Conservation (phyloP, 495 filamentous ascomycete genomes). For the Lophiotrema nucula region DNA sequence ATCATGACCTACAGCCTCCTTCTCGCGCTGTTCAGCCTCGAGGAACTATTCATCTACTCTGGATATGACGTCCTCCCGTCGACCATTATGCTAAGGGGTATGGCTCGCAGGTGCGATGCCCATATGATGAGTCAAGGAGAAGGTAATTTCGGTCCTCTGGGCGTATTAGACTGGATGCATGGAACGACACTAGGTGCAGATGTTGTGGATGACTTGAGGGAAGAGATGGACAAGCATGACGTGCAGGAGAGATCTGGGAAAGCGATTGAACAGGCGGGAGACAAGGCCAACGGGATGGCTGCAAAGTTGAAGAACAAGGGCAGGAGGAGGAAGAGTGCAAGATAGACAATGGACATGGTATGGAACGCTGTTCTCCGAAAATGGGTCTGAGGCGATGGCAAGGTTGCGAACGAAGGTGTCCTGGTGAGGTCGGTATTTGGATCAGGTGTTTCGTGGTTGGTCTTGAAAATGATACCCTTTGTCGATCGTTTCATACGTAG, state of each 20-base stretch:
- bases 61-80: slow-evolving; percentile 75
- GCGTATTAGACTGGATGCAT: slow-evolving; percentile 71
- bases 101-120: slow-evolving; percentile 65
- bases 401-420: neutral
- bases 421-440: too few relatives aligned
- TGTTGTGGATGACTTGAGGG: slow-evolving; percentile 55
- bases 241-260: slow-evolving; percentile 51
- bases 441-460: neutral
- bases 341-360: neutral
- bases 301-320: slow-evolving; percentile 25
- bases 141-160: slow-evolving; percentile 78
- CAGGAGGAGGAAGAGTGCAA: slow-evolving; percentile 19
- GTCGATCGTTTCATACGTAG: neutral
- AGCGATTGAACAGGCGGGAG: slow-evolving; percentile 31
- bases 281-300: slow-evolving; percentile 17
- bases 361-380: too few relatives aligned
- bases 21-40: slow-evolving; percentile 63
- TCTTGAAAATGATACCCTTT: neutral
- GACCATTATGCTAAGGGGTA: slow-evolving; percentile 69
- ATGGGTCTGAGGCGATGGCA: neutral
- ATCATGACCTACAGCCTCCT: slow-evolving; percentile 77
- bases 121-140: slow-evolving; percentile 61
- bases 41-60: slow-evolving; percentile 73
- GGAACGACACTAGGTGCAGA: slow-evolving; percentile 64
- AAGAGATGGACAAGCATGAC: slow-evolving; percentile 60